Evolutionary conservation across 495 filamentous ascomycete species (phyloP), one percentile per base, ranked within the genome.

Genomic region (Terfezia claveryi): DNA sequence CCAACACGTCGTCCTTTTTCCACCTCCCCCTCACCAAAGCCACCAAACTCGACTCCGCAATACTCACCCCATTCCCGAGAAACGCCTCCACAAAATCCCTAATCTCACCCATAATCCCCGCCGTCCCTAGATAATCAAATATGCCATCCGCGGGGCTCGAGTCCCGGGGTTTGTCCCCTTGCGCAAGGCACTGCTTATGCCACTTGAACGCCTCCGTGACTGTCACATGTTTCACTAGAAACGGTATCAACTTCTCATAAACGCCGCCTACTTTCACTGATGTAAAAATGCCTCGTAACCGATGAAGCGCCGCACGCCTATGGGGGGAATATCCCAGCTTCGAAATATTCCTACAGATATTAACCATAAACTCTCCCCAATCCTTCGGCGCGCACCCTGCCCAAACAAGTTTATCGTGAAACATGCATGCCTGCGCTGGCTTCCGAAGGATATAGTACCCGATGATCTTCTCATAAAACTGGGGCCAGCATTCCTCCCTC

Each of bases 141-240:
- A 65, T 51, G 9, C 38, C 20, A 44, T 65, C 38, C 12, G 62
- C 62, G 11, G 51, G 49, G 0, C 50, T 51, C 7, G 62, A 63
- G 38, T 57, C 52, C 17, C 46, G 49, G 2, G 63, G 63, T 12
- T 53, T 10, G 38, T 65, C 63, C 8, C 46, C 55, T 10, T 55
- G 57, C 36, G 52, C 55, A 8, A 62, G 20, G 14, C 58, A 58
- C 51, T 62, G 60, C n/a, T 55, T 53, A 53, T 65, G 59, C 63
- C 63, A 65, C 10, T 57, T 54, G 10, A 56, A 37, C 14, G 63
- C 62, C 32, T 65, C 59, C 2, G 38, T 12, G 11, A 57, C 54
- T 51, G 56, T 36, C 1, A 46, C 56, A 46, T 57, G 56, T 4
- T 32, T 41, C 32, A 59, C 64, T 14, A 65, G 53, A 5, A 56